Evolutionary conservation across 257 asterid genomes (phyloP).

Genomic region (Gentiana straminea): DNA sequence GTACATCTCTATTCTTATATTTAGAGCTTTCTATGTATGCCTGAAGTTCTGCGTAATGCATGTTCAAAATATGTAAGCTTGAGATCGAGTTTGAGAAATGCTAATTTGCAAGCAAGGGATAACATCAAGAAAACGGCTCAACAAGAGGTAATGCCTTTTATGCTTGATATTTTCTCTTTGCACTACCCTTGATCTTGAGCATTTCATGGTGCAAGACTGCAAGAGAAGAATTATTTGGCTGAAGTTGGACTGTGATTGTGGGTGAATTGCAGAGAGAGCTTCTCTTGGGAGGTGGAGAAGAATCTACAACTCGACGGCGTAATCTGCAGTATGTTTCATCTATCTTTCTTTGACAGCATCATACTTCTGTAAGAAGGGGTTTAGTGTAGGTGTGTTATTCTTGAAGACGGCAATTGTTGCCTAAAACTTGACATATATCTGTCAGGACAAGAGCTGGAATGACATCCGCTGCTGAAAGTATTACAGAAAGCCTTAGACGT

Average conservation of each 20-base stretch:
- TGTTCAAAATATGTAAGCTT: constrained; percentile 25
- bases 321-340: constrained; percentile 60
- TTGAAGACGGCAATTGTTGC: constrained; percentile 3
- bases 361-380: background rate
- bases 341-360: background rate
- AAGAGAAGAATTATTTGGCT: too few relatives aligned
- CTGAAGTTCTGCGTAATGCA: too few relatives aligned
- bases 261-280: constrained; percentile 66
- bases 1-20: too few relatives aligned
- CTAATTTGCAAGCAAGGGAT: constrained; percentile 84
- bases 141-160: constrained; percentile 48
- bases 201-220: background rate
- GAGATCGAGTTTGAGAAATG: constrained; percentile 60
- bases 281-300: constrained; percentile 95
- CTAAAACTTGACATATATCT: constrained; percentile 12
- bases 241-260: constrained; percentile 2
- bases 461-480: constrained; percentile 97
- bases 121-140: constrained; percentile 76
- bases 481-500: constrained; percentile 92
- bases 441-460: constrained; percentile 88
- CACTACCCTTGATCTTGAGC: background rate
- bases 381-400: background rate
- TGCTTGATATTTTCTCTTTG: background rate
- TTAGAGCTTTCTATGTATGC: too few relatives aligned
- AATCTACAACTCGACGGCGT: constrained; percentile 83